Evolutionary conservation across 2,329 filamentous ascomycete species (phyloP).

Genomic region (Aspergillus sp.): DNA sequence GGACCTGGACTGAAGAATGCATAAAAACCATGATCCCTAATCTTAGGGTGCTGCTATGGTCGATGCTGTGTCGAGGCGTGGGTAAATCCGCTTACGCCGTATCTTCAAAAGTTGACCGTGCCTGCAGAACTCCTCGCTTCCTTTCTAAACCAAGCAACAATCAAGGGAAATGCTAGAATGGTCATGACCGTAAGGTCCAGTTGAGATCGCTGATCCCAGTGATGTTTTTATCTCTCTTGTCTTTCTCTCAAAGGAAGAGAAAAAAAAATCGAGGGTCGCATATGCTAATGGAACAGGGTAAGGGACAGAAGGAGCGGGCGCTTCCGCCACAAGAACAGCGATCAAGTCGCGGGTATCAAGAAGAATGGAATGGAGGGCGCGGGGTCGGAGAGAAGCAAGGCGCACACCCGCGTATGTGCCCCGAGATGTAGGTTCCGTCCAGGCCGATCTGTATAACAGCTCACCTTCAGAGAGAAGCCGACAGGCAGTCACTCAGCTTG

Average conservation of each 20-base stretch:
- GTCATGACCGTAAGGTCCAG: slow-evolving; percentile 6
- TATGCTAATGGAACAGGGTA: slow-evolving; percentile 11
- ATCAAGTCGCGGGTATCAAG: slow-evolving; percentile 11
- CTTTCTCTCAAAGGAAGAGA: slow-evolving; percentile 2
- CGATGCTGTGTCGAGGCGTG: slow-evolving; percentile 13
- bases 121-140: slow-evolving; percentile 17
- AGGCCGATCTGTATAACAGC: slow-evolving; percentile 13
- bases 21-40: no score
- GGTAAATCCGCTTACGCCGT: slow-evolving; percentile 17
- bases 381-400: slow-evolving; percentile 3
- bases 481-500: slow-evolving; percentile 9
- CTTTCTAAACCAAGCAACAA: slow-evolving; percentile 19
- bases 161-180: slow-evolving; percentile 15
- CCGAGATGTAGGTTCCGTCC: slow-evolving; percentile 1
- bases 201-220: slow-evolving; percentile 10
- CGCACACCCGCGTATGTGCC: not conserved
- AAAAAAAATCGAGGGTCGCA: slow-evolving; percentile 9
- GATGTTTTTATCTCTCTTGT: no score
- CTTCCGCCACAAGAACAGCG: slow-evolving; percentile 5
- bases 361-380: not conserved
- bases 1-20: no score
- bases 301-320: slow-evolving; percentile 1
- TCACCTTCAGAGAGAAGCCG: slow-evolving; percentile 20
- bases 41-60: not conserved
- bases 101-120: slow-evolving; percentile 3